These are phyloP conservation scores for Hypomyces perniciosus DNA, from an alignment of 2,329 filamentous ascomycete species.

Conservation along the genomic window DNA sequence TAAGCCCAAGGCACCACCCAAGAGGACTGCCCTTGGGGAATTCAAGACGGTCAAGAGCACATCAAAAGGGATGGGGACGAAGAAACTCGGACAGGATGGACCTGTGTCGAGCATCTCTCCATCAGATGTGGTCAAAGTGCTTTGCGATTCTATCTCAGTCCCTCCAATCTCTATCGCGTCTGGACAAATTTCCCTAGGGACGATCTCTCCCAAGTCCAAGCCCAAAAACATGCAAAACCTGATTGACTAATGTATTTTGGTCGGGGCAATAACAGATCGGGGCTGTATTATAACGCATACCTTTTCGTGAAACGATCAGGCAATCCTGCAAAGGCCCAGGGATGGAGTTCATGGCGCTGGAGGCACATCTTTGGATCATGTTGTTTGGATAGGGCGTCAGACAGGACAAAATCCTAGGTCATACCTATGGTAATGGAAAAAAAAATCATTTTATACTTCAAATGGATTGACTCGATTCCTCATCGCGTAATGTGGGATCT, in stretches of 20 bases:
- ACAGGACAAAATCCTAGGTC: too few relatives aligned
- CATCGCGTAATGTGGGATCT: too few relatives aligned
- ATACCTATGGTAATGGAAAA: too few relatives aligned
- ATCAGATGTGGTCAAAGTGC: slow-evolving; percentile 4
- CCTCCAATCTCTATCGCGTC: slow-evolving; percentile 18
- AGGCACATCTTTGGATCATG: too few relatives aligned
- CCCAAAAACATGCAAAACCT: slow-evolving; percentile 36
- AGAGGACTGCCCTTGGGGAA: slow-evolving; percentile 33
- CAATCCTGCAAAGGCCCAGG: too few relatives aligned
- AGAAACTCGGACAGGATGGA: slow-evolving; percentile 13
- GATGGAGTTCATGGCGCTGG: too few relatives aligned
- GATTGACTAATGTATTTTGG: slow-evolving; percentile 23
- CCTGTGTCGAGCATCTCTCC: neutral
- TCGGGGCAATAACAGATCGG: slow-evolving; percentile 4
- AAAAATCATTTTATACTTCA: too few relatives aligned
- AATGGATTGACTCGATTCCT: too few relatives aligned
- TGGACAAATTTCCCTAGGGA: slow-evolving; percentile 19
- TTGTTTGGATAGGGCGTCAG: too few relatives aligned
- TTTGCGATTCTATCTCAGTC: slow-evolving; percentile 16
- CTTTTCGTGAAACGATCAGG: neutral
- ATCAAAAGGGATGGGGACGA: slow-evolving; percentile 18
- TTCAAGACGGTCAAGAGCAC: slow-evolving; percentile 41
- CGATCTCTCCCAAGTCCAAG: slow-evolving; percentile 39
- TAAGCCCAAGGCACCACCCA: slow-evolving; percentile 33
- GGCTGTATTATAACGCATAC: neutral